Percentiles rank a stretch among this genome's conserved stretches.
Conservation (phyloP, 1,284 basidiomycete genomes). For the Trichosporon asahii region DNA sequence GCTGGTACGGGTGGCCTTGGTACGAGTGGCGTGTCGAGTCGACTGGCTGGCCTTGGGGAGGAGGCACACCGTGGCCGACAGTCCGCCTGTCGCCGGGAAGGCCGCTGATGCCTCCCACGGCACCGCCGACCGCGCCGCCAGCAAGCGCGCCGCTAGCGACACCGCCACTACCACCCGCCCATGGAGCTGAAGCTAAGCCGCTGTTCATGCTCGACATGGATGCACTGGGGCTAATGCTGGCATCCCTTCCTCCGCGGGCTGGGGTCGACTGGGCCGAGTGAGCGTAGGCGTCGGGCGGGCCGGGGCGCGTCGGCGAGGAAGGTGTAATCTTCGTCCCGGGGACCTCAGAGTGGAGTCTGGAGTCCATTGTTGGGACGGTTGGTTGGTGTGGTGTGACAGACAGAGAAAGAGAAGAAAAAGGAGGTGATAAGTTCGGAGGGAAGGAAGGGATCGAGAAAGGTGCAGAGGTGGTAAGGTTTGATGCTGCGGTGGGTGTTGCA, state of each 20-base stretch:
- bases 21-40: not conserved
- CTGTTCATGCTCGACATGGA: slow-evolving; percentile 5
- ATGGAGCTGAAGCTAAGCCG: not conserved
- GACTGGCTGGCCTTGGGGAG: not conserved
- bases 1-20: not conserved
- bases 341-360: not conserved
- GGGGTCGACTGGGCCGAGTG: no score
- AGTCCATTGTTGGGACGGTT: not conserved
- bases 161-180: not conserved
- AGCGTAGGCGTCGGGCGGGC: not conserved
- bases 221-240: slow-evolving; percentile 5
- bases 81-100: not conserved
- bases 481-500: not conserved
- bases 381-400: not conserved
- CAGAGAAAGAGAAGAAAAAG: not conserved
- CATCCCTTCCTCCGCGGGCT: no score
- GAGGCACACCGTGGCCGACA: not conserved
- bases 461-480: not conserved
- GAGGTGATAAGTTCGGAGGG: not conserved
- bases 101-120: not conserved
- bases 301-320: not conserved
- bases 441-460: not conserved
- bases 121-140: not conserved
- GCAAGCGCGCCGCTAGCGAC: not conserved
- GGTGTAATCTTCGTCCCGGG: not conserved